Evolutionary conservation across 768 basidiomycete species (phyloP), one percentile per base, ranked within the genome.

Genomic region (Tremella mesenterica): DNA sequence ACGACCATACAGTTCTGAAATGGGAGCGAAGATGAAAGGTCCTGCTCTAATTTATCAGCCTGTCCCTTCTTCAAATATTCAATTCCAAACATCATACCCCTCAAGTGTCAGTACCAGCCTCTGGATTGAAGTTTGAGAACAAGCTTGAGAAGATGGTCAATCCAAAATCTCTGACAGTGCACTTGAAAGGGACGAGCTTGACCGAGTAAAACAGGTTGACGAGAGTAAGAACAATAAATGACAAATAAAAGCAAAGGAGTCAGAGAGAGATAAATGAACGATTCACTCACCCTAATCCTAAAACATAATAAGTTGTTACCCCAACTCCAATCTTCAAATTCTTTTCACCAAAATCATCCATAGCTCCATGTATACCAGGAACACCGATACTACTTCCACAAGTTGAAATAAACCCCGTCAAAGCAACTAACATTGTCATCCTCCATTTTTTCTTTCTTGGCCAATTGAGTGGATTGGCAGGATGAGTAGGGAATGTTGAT

Each of bases 1-100:
- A 13, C 69, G 50, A 16, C 69, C 69, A 46, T 64, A 70, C 48
- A 70, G 56, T 54, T 70, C 69, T 1, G 56, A 59, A 16, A 70
- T 66, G 2, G 69, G 69, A 6, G 69, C 58, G 44, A 70, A 70
- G 7, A 70, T 31, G 59, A 70, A 70, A 1, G 69, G 69, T 8
- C 69, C 69, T 16, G 54, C 52, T n/a, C 69, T 70, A 16, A 14
- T 20, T 4, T 6, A 21, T 56, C 36, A 52, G 53, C 33, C 1
- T 13, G 25, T 2, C 27, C 0, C 20, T 31, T 38, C 13, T 14
- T 21, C 14, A 36, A n/a, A n/a, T n/a, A n/a, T n/a, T n/a, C n/a
- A n/a, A n/a, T n/a, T n/a, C n/a, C n/a, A n/a, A n/a, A n/a, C n/a
- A n/a, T n/a, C n/a, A n/a, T n/a, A n/a, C n/a, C n/a, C n/a, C n/a